These are phyloP conservation scores for Suillus clintonianus DNA, from an alignment of 768 basidiomycete species.

Conservation along the genomic window DNA sequence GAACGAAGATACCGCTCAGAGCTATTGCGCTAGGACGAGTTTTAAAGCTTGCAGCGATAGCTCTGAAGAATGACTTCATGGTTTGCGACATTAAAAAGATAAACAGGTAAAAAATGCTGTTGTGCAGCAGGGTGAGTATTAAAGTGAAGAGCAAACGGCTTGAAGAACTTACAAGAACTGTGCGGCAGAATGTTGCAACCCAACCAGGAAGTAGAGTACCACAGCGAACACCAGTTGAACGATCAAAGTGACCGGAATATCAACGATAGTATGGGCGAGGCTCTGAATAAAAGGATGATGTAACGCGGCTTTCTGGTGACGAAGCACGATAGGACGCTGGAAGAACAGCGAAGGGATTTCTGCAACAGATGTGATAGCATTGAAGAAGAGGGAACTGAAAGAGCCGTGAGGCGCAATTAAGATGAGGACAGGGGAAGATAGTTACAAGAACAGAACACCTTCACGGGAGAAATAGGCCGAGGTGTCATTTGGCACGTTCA, in stretches of 20 bases:
- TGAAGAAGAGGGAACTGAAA: slow-evolving; percentile 55
- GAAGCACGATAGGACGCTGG: slow-evolving; percentile 45
- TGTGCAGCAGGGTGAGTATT: neutral
- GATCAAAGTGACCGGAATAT: slow-evolving; percentile 43
- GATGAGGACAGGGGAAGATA: slow-evolving; percentile 2
- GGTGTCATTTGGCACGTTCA: slow-evolving; percentile 41
- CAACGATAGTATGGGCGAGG: slow-evolving; percentile 48
- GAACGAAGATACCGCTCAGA: slow-evolving; percentile 50
- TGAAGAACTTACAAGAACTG: slow-evolving; percentile 64
- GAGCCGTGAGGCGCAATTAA: neutral
- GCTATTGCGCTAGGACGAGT: slow-evolving; percentile 64
- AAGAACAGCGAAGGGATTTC: slow-evolving; percentile 52
- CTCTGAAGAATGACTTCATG: slow-evolving; percentile 79
- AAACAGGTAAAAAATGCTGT: slow-evolving; percentile 62
- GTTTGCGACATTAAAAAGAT: slow-evolving; percentile 56
- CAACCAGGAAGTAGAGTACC: slow-evolving; percentile 61
- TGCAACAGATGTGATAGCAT: slow-evolving; percentile 59
- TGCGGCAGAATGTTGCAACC: slow-evolving; percentile 50
- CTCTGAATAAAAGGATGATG: slow-evolving; percentile 51
- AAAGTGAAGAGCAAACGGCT: neutral
- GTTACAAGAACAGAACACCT: slow-evolving; percentile 78
- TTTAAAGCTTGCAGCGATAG: slow-evolving; percentile 58
- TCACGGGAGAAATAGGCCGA: slow-evolving; percentile 53
- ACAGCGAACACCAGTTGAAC: slow-evolving; percentile 36
- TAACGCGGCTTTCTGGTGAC: slow-evolving; percentile 49